Conservation (phyloP, 768 basidiomycete genomes). For the Rubroboletus satanas region DNA sequence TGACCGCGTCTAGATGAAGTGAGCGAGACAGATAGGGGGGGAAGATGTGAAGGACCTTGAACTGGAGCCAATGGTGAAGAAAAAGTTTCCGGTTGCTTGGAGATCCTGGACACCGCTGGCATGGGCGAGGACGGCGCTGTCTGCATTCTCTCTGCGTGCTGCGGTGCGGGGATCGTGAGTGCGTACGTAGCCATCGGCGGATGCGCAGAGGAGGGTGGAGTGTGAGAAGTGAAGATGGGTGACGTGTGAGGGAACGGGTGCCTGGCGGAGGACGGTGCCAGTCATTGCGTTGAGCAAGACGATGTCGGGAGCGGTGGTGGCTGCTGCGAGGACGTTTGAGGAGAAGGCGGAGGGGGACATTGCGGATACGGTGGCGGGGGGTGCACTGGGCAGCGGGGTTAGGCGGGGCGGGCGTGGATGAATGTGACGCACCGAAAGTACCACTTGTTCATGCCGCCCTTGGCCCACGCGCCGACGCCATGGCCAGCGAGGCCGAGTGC, state of each 20-base stretch:
- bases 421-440: slow-evolving; percentile 53
- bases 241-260: slow-evolving; percentile 51
- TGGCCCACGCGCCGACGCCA: slow-evolving; percentile 76
- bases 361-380: slow-evolving; percentile 33
- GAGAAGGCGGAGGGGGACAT: slow-evolving; percentile 48
- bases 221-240: slow-evolving; percentile 66
- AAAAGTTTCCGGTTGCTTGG: slow-evolving; percentile 71
- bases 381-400: slow-evolving; percentile 30
- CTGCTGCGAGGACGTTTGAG: slow-evolving; percentile 56
- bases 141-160: slow-evolving; percentile 44
- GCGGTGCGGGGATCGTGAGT: slow-evolving; percentile 67
- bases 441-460: slow-evolving; percentile 86
- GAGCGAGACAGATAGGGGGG: neutral
- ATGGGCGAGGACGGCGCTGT: slow-evolving; percentile 72
- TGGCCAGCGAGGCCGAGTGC: slow-evolving; percentile 56
- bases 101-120: slow-evolving; percentile 78
- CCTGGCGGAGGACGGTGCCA: slow-evolving; percentile 58
- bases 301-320: slow-evolving; percentile 58
- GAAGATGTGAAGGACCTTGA: slow-evolving; percentile 52
- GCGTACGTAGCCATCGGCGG: slow-evolving; percentile 69
- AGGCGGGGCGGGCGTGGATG: neutral
- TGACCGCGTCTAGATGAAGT: slow-evolving; percentile 64
- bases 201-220: slow-evolving; percentile 62
- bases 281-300: slow-evolving; percentile 71
- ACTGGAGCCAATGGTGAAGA: slow-evolving; percentile 85